phyloP scores from a whole-genome alignment of 176 grass and related monocot species.

The Pharus latifolius region DNA sequence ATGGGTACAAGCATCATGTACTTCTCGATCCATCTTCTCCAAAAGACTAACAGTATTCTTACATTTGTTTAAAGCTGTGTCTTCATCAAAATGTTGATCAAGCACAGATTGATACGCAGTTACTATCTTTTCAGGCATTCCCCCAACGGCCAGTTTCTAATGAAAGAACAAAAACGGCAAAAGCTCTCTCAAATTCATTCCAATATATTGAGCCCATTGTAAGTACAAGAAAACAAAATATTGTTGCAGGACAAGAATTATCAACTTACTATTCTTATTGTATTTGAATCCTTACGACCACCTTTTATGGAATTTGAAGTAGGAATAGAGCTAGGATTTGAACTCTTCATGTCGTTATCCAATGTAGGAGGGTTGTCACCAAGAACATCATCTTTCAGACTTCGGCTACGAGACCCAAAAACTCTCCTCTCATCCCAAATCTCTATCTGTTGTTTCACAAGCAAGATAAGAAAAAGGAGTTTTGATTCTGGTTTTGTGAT shows the following conservation, averaged over 20 bases:
- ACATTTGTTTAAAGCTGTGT: slow-evolving; percentile 63
- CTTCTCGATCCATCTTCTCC: slow-evolving; percentile 70
- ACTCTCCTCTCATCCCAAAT: slow-evolving; percentile 97
- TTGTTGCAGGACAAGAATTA: not conserved
- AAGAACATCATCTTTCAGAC: slow-evolving; percentile 72
- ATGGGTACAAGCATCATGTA: slow-evolving; percentile 45
- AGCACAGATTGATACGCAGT: slow-evolving; percentile 65
- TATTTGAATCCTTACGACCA: slow-evolving; percentile 56
- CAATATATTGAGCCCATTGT: slow-evolving; percentile 14
- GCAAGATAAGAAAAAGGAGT: not conserved
- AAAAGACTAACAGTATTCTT: slow-evolving; percentile 44
- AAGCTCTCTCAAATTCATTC: not conserved
- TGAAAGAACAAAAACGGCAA: slow-evolving; percentile 15
- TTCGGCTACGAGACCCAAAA: slow-evolving; percentile 67
- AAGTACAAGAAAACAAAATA: not conserved
- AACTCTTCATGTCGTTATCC: slow-evolving; percentile 44
- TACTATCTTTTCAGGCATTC: slow-evolving; percentile 87
- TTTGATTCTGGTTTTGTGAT: not conserved
- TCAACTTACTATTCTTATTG: slow-evolving; percentile 62
- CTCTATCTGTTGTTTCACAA: slow-evolving; percentile 49
- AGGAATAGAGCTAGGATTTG: slow-evolving; percentile 44
- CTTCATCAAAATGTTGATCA: slow-evolving; percentile 77
- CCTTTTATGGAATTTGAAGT: slow-evolving; percentile 60
- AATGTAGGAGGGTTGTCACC: slow-evolving; percentile 36
- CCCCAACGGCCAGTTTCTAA: slow-evolving; percentile 77